Percentiles rank a stretch among this genome's conserved stretches.
Evolutionary conservation across 2,329 filamentous ascomycete species (phyloP).

Genomic region (Penicillium aurantiogriseum): DNA sequence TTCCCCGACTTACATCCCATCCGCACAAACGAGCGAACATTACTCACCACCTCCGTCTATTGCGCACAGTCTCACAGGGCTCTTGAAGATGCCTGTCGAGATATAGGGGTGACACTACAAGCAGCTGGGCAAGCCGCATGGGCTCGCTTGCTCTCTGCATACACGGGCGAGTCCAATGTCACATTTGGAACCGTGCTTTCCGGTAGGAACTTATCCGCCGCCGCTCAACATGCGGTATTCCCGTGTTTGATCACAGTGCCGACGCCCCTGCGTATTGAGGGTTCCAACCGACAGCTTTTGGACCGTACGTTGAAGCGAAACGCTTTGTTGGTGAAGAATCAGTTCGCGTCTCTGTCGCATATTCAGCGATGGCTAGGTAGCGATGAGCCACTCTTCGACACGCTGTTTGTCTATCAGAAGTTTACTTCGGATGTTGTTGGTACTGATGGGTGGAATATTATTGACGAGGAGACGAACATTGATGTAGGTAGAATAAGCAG

Average conservation of each 20-base stretch:
- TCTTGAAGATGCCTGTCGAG: constrained; percentile 58
- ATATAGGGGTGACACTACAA: constrained; percentile 69
- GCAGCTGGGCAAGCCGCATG: constrained; percentile 74
- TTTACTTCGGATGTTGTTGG: constrained; percentile 27
- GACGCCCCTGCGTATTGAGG: constrained; percentile 57
- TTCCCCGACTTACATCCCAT: constrained; percentile 76
- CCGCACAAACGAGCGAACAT: constrained; percentile 34
- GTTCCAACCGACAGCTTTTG: constrained; percentile 59
- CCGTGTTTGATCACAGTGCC: constrained; percentile 83
- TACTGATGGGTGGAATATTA: constrained; percentile 56
- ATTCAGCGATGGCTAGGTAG: constrained; percentile 71
- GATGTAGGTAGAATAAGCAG: constrained; percentile 48
- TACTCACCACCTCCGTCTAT: constrained; percentile 34
- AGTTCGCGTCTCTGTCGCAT: constrained; percentile 67
- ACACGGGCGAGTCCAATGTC: constrained; percentile 70
- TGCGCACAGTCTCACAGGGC: constrained; percentile 44
- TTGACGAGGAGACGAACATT: constrained; percentile 65
- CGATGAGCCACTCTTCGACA: constrained; percentile 72
- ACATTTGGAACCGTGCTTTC: constrained; percentile 81
- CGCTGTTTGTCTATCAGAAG: constrained; percentile 80
- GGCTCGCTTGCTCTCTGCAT: constrained; percentile 71
- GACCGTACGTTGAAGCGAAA: constrained; percentile 65
- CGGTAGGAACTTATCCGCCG: constrained; percentile 61
- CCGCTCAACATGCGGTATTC: constrained; percentile 62
- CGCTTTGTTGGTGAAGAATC: constrained; percentile 63